Evolutionary conservation across 1,139 yeast species (phyloP).

Genomic region (Sugiyamaella xylanicola): DNA sequence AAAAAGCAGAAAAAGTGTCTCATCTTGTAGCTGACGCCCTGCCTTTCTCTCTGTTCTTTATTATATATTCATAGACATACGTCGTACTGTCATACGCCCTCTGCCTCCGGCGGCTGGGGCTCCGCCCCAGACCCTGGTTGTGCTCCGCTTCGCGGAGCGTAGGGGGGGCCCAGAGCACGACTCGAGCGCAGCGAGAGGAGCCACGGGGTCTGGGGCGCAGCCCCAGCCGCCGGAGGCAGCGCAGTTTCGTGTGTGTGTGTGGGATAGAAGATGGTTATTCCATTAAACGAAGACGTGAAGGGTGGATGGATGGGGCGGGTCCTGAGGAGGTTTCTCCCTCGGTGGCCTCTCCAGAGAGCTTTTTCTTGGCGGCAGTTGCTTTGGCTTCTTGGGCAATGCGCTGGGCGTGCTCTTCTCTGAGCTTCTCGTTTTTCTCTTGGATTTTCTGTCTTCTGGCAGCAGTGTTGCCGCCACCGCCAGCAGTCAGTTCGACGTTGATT

Average conservation of each 20-base stretch:
- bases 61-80: not conserved
- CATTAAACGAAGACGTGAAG: slow-evolving; percentile 30
- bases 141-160: slow-evolving; percentile 5
- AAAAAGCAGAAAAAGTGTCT: slow-evolving; percentile 57
- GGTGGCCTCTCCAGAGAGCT: slow-evolving; percentile 18
- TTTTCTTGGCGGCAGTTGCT: slow-evolving; percentile 26
- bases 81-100: slow-evolving; percentile 1
- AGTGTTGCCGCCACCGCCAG: slow-evolving; percentile 97
- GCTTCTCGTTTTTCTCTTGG: slow-evolving; percentile 72
- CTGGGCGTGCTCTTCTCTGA: slow-evolving; percentile 62
- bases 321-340: not conserved
- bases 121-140: slow-evolving; percentile 1
- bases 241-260: not conserved
- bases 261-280: not conserved
- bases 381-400: slow-evolving; percentile 37
- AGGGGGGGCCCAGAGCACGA: not conserved
- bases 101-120: slow-evolving; percentile 12
- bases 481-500: slow-evolving; percentile 93
- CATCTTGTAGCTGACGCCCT: slow-evolving; percentile 55
- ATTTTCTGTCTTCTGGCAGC: slow-evolving; percentile 68
- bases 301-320: slow-evolving; percentile 30
- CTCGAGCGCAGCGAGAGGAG: slow-evolving; percentile 4
- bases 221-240: slow-evolving; percentile 15
- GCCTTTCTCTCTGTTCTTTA: not conserved
- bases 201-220: slow-evolving; percentile 15